A percentile compares a stretch with the other conserved stretches of the same genome.
These are phyloP conservation scores for Dendrobium catenatum DNA, from an alignment of 106 monocot genomes.

Conservation along the genomic window DNA sequence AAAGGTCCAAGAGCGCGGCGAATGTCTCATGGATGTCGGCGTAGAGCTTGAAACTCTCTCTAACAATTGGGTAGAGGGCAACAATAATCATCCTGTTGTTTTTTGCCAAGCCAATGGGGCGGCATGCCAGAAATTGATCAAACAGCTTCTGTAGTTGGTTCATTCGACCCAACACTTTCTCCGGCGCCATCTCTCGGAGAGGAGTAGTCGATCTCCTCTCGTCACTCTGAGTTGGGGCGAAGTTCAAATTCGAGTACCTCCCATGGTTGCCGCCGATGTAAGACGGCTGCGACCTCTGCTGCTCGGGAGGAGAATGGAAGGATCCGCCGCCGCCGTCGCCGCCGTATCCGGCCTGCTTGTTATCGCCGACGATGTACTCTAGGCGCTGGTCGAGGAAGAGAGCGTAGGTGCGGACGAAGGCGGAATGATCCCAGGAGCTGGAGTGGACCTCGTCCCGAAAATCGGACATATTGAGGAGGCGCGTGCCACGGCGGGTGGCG, in stretches of 20 bases:
- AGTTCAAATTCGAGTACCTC: slow-evolving; percentile 9
- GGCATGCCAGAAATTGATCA: slow-evolving; percentile 55
- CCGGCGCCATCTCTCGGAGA: slow-evolving; percentile 42
- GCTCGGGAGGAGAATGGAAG: background rate
- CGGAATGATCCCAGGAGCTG: slow-evolving; percentile 70
- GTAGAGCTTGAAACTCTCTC: slow-evolving; percentile 80
- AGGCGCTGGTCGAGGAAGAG: slow-evolving; percentile 61
- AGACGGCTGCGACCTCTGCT: background rate
- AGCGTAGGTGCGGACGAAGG: slow-evolving; percentile 64
- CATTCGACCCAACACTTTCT: slow-evolving; percentile 51
- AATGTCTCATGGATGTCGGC: slow-evolving; percentile 69
- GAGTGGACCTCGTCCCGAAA: slow-evolving; percentile 80
- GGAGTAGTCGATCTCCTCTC: slow-evolving; percentile 38
- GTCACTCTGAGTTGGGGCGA: background rate
- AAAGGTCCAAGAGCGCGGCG: slow-evolving; percentile 59
- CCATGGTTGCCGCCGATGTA: slow-evolving; percentile 2
- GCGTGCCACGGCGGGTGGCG: slow-evolving; percentile 47
- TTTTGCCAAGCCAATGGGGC: slow-evolving; percentile 58
- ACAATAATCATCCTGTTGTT: slow-evolving; percentile 47
- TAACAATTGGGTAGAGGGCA: slow-evolving; percentile 53
- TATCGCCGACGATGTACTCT: slow-evolving; percentile 34
- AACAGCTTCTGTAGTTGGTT: slow-evolving; percentile 56
- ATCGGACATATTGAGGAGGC: slow-evolving; percentile 60
- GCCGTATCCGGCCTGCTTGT: slow-evolving; percentile 11
- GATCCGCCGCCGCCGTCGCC: background rate